Conservation (phyloP, 73 alveolate species). For the Effrenium voratum region DNA sequence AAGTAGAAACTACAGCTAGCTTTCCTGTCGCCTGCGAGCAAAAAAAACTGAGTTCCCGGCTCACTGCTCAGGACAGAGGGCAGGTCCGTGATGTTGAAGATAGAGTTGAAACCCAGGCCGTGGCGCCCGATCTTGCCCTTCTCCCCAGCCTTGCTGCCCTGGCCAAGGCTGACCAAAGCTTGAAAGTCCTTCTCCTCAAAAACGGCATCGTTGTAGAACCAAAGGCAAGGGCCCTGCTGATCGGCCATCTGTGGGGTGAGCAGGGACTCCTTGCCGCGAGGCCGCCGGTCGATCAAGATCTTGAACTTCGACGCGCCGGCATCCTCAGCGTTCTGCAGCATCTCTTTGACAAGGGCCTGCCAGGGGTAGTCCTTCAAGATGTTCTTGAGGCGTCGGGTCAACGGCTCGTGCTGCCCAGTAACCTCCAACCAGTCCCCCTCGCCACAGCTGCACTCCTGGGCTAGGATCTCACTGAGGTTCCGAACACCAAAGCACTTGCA, state of each 20-base stretch:
- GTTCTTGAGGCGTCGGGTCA: background rate
- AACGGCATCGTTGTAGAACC: slow-evolving; percentile 62
- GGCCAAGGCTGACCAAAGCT: slow-evolving; percentile 23
- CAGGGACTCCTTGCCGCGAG: slow-evolving; percentile 10
- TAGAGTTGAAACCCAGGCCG: slow-evolving; percentile 43
- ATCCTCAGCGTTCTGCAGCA: slow-evolving; percentile 44
- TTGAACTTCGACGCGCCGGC: slow-evolving; percentile 25
- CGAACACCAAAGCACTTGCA: slow-evolving; percentile 2
- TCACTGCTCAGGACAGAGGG: slow-evolving; percentile 31
- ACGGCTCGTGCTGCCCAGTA: slow-evolving; percentile 19
- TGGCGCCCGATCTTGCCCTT: slow-evolving; percentile 52
- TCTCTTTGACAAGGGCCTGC: slow-evolving; percentile 46
- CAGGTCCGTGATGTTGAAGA: slow-evolving; percentile 59
- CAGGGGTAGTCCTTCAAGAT: slow-evolving; percentile 51
- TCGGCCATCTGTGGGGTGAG: slow-evolving; percentile 30
- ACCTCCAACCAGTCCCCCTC: slow-evolving; percentile 45
- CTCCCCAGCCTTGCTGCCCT: slow-evolving; percentile 34
- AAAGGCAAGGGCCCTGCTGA: slow-evolving; percentile 16
- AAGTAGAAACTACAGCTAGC: too few relatives aligned
- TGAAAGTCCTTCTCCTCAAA: slow-evolving; percentile 30
- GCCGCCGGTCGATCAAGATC: slow-evolving; percentile 27
- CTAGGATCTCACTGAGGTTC: slow-evolving; percentile 15
- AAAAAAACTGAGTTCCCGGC: background rate
- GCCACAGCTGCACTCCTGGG: slow-evolving; percentile 20
- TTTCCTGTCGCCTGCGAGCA: too few relatives aligned